Conservation (phyloP, 495 filamentous ascomycete species). For the Bombardia bombarda region DNA sequence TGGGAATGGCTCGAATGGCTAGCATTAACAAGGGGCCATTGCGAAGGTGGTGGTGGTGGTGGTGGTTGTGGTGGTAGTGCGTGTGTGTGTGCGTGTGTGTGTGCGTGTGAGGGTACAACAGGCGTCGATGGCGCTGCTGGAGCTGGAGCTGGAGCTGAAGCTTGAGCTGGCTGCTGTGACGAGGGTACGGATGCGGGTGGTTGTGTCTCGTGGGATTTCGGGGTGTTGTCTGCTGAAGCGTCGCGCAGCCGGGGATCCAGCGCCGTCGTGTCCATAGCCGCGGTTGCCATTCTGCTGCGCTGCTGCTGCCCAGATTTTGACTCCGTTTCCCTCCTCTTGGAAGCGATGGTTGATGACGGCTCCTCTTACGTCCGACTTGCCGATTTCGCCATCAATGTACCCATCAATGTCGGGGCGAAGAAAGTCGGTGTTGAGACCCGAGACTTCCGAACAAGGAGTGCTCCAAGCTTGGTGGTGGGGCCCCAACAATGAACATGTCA, state of each 20-base stretch:
- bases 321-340: background rate
- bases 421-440: slow-evolving; percentile 9
- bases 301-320: background rate
- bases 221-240: background rate
- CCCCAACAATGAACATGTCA: too few relatives aligned
- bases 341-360: slow-evolving; percentile 10
- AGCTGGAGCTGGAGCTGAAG: too few relatives aligned
- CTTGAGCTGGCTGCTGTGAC: too few relatives aligned
- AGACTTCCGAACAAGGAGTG: slow-evolving; percentile 3
- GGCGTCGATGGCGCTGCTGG: background rate
- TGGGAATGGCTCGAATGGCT: too few relatives aligned
- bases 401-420: background rate
- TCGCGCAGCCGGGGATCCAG: slow-evolving; percentile 17
- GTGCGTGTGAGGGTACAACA: background rate
- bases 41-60: too few relatives aligned
- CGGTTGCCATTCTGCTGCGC: background rate
- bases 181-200: too few relatives aligned
- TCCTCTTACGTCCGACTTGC: slow-evolving; percentile 13
- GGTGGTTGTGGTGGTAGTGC: background rate
- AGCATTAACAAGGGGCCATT: too few relatives aligned
- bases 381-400: slow-evolving; percentile 4
- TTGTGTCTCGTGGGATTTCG: too few relatives aligned
- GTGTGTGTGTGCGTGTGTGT: background rate
- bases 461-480: too few relatives aligned
- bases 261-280: slow-evolving; percentile 10